phyloP scores from a whole-genome alignment of 1,284 basidiomycete species.

The Apiotrichum domesticum region DNA sequence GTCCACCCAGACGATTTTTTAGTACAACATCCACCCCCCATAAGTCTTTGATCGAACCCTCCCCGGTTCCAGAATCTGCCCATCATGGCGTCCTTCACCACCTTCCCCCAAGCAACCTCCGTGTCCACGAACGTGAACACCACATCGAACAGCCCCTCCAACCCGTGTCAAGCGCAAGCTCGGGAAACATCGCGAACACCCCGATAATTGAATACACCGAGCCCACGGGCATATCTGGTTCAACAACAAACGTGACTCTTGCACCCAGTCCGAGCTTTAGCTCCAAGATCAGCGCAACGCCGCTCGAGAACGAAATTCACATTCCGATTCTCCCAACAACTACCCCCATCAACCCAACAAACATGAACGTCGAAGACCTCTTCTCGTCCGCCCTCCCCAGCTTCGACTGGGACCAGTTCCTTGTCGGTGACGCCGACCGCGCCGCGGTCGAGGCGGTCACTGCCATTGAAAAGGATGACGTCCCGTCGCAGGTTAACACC shows the following conservation, averaged over 20 bases:
- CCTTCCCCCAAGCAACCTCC: slow-evolving; percentile 1
- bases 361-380: slow-evolving; percentile 12
- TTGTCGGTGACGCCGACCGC: slow-evolving; percentile 24
- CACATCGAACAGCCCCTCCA: background rate
- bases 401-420: slow-evolving; percentile 31
- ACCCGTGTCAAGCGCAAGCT: slow-evolving; percentile 8
- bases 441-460: slow-evolving; percentile 5
- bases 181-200: slow-evolving; percentile 1
- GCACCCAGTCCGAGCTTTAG: slow-evolving; percentile 1
- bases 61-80: slow-evolving; percentile 17
- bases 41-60: slow-evolving; percentile 14
- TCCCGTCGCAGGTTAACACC: slow-evolving; percentile 5
- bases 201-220: slow-evolving; percentile 4
- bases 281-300: slow-evolving; percentile 1
- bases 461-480: slow-evolving; percentile 4
- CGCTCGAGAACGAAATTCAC: slow-evolving; percentile 2
- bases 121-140: slow-evolving; percentile 6
- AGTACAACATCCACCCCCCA: slow-evolving; percentile 3
- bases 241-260: background rate
- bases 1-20: slow-evolving; percentile 14
- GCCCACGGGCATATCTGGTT: slow-evolving; percentile 7
- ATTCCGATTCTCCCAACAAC: background rate
- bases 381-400: slow-evolving; percentile 10
- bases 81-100: slow-evolving; percentile 20
- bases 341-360: slow-evolving; percentile 9